These are phyloP conservation scores for Colletotrichum abscissum DNA, from an alignment of 2,329 filamentous ascomycete genomes.

Conservation along the genomic window DNA sequence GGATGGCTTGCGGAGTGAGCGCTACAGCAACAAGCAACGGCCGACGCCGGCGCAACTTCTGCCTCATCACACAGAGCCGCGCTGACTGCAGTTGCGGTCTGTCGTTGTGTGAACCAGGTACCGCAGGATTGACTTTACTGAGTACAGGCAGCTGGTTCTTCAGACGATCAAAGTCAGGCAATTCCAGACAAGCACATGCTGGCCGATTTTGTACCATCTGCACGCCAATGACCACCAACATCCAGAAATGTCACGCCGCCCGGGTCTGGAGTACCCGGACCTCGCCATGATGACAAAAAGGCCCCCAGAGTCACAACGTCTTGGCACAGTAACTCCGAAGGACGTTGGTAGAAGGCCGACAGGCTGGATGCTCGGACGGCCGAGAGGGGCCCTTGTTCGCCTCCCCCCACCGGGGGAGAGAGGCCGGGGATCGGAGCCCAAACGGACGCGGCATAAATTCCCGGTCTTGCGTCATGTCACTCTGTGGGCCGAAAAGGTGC, in stretches of 20 bases:
- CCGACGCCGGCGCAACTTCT: neutral
- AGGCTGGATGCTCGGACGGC: constrained; percentile 26
- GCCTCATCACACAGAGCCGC: neutral
- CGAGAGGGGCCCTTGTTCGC: constrained; percentile 15
- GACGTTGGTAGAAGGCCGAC: constrained; percentile 12
- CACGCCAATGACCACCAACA: neutral
- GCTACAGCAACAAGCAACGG: neutral
- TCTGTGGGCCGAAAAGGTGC: constrained; percentile 29
- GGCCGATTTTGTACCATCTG: constrained; percentile 5
- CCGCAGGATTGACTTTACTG: neutral
- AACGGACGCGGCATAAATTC: constrained; percentile 30
- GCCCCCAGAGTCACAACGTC: neutral
- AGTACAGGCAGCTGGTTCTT: neutral
- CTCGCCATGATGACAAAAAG: constrained; percentile 25
- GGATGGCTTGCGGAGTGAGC: neutral
- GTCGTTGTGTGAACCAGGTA: constrained; percentile 13
- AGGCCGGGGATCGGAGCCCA: constrained; percentile 27
- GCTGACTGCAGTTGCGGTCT: neutral
- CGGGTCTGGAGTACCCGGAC: neutral
- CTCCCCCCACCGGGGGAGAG: constrained; percentile 4
- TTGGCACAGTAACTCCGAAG: constrained; percentile 25
- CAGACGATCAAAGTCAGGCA: neutral
- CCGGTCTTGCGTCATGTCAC: constrained; percentile 31
- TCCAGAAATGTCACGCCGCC: neutral
- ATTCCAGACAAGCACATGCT: neutral